These are phyloP conservation scores for Ophiocordyceps camponoti-floridani DNA, from an alignment of 2,329 filamentous ascomycete species.

Conservation along the genomic window DNA sequence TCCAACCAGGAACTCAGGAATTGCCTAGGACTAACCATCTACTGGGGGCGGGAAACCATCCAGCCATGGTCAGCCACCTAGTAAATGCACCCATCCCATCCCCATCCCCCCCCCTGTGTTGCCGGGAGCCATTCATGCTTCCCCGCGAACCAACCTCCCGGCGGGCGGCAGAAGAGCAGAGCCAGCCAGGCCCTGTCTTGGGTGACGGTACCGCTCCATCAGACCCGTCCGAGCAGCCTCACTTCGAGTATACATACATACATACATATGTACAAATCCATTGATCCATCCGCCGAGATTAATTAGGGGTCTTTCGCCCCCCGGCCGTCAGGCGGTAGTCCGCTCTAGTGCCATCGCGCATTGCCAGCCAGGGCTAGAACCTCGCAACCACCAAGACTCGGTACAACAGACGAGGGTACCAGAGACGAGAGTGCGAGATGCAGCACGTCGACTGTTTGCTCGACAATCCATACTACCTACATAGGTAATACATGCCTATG, in stretches of 20 bases:
- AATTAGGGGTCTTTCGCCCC: not conserved
- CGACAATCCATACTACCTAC: no score
- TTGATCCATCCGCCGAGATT: not conserved
- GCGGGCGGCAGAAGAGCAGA: not conserved
- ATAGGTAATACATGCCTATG: no score
- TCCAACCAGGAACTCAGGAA: no score
- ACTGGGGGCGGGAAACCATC: no score
- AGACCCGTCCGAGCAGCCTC: not conserved
- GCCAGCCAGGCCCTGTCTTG: not conserved
- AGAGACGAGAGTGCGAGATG: not conserved
- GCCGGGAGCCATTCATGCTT: not conserved
- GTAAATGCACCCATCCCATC: no score
- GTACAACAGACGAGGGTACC: not conserved
- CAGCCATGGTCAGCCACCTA: not conserved
- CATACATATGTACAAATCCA: no score
- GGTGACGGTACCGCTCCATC: not conserved
- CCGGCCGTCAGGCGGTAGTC: not conserved
- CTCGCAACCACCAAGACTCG: not conserved
- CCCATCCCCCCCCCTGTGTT: not conserved
- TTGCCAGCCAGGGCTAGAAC: not conserved
- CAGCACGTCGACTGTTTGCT: not conserved
- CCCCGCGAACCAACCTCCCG: not conserved
- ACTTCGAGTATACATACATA: no score
- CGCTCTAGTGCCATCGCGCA: not conserved
- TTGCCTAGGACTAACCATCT: no score